Percentiles rank a stretch among this genome's conserved stretches.
These are phyloP conservation scores for Yamadazyma trypodendri DNA, from an alignment of 1,139 yeast species.

Conservation along the genomic window DNA sequence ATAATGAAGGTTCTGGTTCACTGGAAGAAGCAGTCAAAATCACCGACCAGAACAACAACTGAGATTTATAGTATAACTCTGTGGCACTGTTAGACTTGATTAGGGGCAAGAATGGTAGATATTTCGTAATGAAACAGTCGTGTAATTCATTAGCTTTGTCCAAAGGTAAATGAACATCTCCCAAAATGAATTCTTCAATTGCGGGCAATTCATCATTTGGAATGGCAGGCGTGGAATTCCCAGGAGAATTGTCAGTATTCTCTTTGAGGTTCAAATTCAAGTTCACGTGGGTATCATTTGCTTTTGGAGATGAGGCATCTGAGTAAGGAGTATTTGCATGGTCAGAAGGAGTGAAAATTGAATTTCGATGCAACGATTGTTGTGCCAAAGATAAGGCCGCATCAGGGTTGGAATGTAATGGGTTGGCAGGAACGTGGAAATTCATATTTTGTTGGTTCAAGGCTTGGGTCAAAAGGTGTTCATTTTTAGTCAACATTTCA, in stretches of 20 bases:
- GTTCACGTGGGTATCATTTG: conserved; percentile 7
- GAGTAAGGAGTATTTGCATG: conserved; percentile 10
- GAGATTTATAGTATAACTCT: conserved; percentile 80
- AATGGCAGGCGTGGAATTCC: conserved; percentile 9
- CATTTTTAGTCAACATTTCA: conserved; percentile 71
- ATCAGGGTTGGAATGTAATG: not conserved
- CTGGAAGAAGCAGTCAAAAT: conserved; percentile 82
- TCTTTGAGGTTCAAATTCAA: conserved; percentile 10
- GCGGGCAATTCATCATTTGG: conserved; percentile 15
- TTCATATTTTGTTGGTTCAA: conserved; percentile 45
- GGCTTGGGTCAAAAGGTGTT: conserved; percentile 63
- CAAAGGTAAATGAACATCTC: conserved; percentile 67
- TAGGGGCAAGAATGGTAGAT: conserved; percentile 78
- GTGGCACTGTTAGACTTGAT: conserved; percentile 69
- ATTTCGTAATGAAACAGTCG: conserved; percentile 60
- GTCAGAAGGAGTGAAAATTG: conserved; percentile 8
- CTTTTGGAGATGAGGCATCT: conserved; percentile 9
- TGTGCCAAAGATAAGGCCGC: not conserved
- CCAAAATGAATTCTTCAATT: conserved; percentile 61
- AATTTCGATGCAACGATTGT: conserved; percentile 1
- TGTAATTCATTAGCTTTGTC: conserved; percentile 74
- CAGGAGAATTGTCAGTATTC: conserved; percentile 25
- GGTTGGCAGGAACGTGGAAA: conserved; percentile 6
- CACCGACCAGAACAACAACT: conserved; percentile 86
- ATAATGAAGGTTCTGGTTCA: conserved; percentile 83